phyloP scores from a whole-genome alignment of 495 filamentous ascomycete genomes.

The Zalerion maritima region DNA sequence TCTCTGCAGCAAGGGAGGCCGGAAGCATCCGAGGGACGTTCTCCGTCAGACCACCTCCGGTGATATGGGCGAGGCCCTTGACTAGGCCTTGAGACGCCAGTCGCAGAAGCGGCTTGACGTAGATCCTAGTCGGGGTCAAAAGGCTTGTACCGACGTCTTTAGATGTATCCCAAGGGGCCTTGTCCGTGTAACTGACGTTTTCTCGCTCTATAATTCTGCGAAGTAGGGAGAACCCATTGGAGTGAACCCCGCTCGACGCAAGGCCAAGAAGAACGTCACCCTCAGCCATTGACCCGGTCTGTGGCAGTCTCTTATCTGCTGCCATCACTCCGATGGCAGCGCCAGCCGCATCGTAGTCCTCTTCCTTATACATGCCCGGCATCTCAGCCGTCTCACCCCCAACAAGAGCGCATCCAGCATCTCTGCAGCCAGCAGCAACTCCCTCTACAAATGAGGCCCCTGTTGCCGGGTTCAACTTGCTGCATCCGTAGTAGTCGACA shows the following conservation, averaged over 20 bases:
- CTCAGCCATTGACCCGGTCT: constrained; percentile 54
- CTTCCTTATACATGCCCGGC: constrained; percentile 74
- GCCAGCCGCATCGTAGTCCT: constrained; percentile 84
- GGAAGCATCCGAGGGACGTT: constrained; percentile 93
- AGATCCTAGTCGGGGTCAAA: constrained; percentile 67
- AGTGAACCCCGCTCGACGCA: constrained; percentile 71
- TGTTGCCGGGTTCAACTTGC: constrained; percentile 60
- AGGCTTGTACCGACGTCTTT: constrained; percentile 55
- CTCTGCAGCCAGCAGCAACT: constrained; percentile 68
- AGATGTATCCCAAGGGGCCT: constrained; percentile 54
- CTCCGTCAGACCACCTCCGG: constrained; percentile 79
- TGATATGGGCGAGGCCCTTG: constrained; percentile 92
- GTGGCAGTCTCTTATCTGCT: constrained; percentile 54
- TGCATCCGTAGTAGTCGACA: constrained; percentile 90
- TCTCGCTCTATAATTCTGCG: constrained; percentile 67
- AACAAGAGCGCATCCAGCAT: constrained; percentile 75
- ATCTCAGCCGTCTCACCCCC: constrained; percentile 97
- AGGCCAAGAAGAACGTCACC: constrained; percentile 81
- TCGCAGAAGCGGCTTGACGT: constrained; percentile 57
- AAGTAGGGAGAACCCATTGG: constrained; percentile 90
- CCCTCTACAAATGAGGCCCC: constrained; percentile 74
- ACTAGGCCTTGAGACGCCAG: constrained; percentile 43
- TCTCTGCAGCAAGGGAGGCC: constrained; percentile 50
- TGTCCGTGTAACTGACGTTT: constrained; percentile 50
- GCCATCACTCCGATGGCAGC: constrained; percentile 71